Conservation (phyloP, 2,329 filamentous ascomycete genomes). For the Diaporthe vaccinii region DNA sequence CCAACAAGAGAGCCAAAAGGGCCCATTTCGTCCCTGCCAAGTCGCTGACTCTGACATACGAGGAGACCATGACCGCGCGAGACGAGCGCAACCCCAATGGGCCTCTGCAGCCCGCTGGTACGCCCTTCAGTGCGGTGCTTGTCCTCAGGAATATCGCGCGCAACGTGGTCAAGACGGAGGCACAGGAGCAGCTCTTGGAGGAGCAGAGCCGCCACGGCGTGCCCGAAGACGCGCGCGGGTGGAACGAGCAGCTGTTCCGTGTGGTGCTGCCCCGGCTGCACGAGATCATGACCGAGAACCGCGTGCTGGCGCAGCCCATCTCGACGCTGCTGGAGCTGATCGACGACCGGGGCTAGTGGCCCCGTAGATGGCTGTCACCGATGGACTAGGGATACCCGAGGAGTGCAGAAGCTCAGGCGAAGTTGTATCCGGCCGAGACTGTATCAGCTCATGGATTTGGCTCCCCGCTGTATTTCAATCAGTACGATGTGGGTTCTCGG, state of each 20-base stretch:
- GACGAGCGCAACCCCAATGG: constrained; percentile 72
- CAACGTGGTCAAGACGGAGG: constrained; percentile 73
- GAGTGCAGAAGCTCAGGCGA: no score
- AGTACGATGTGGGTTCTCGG: neutral
- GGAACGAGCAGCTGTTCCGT: constrained; percentile 78
- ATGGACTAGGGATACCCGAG: neutral
- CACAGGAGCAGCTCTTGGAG: constrained; percentile 67
- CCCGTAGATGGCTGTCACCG: neutral
- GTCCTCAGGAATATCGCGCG: constrained; percentile 84
- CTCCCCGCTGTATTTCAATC: neutral
- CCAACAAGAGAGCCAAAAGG: constrained; percentile 53
- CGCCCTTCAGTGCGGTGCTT: constrained; percentile 82
- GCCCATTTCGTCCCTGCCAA: constrained; percentile 68
- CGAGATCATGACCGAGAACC: constrained; percentile 79
- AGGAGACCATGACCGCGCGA: constrained; percentile 68
- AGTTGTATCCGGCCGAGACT: neutral
- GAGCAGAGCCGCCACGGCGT: constrained; percentile 61
- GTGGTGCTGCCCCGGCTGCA: constrained; percentile 75
- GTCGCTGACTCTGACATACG: constrained; percentile 66
- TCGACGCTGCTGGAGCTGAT: constrained; percentile 51
- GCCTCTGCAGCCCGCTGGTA: constrained; percentile 76
- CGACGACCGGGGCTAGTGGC: constrained; percentile 41
- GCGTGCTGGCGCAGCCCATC: constrained; percentile 61
- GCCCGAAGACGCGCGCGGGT: constrained; percentile 60
- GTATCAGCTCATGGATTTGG: neutral